Base-by-base conservation (phyloP, 1,284 basidiomycete species). In the Ganoderma sp. region DNA sequence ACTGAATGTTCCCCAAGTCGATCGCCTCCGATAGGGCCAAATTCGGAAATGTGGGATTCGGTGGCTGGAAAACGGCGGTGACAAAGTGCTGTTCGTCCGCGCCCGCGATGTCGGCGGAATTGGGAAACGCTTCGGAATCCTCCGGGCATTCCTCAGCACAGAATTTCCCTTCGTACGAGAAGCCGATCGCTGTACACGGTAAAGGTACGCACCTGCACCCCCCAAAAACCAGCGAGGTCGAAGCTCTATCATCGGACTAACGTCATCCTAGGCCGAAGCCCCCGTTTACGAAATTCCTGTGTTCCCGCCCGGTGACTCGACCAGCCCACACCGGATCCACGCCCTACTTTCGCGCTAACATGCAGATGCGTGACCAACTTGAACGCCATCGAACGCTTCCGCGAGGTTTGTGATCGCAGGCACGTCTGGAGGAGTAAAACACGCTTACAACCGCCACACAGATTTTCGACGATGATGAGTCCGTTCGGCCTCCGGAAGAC, bases 211-310 rank as follows among this genome's bases (percentile, higher is more conserved):
- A 50, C 48, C 43, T 45, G 45, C 19, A 22, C 45, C 48, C 3
- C 22, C 12, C 22, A 52, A 25, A 52, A 12, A 52, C 48, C 48
- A 22, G 9, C 4, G 48, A 52, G 12, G 48, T 14, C 6, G 45
- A 52, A 28, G 22, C 3, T 52, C 22, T 25, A 52, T 52, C 48
- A 52, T 52, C 22, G 48, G 10, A 52, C 48, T 52, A 52, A 52
- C 48, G 48, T 52, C 48, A 52, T 52, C 48, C 2, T 25, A 52
- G 48, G 48, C 48, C 48, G 48, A 52, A 52, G 48, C 22, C 3
- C 25, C 48, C 48, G 48, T 52, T 52, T 52, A 52, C 22, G 48
- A 52, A 52, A 52, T 52, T 52, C 12, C 48, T 22, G 28, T 52
- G 48, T 22, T 25, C 48, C 48, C 48, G 48, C 22, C 48, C 25